phyloP scores from a whole-genome alignment of 2,329 filamentous ascomycete genomes.

The Fusarium beomiforme region DNA sequence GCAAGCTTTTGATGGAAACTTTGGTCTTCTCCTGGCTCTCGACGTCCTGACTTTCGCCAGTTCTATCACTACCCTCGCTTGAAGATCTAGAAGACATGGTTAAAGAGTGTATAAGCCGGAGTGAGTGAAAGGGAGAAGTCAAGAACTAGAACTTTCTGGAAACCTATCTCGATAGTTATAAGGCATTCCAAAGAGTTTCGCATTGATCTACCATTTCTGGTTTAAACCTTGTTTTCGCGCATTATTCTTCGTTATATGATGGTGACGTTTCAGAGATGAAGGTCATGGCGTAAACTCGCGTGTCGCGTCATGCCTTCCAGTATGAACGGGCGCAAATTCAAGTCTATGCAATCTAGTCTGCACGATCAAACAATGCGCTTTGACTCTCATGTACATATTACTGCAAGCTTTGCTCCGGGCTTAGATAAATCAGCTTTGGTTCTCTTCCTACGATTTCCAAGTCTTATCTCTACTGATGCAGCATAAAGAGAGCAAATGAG shows the following conservation, averaged over 20 bases:
- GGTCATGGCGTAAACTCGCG: background rate
- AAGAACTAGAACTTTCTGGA: background rate
- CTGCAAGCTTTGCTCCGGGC: background rate
- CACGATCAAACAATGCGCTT: background rate
- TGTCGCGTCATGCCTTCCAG: background rate
- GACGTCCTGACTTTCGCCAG: background rate
- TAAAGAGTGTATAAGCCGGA: background rate
- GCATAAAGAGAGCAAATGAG: background rate
- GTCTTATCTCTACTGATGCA: too few relatives aligned
- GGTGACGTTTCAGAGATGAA: background rate
- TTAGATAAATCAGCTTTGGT: fast-evolving
- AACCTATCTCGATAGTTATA: background rate
- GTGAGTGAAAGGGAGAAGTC: background rate
- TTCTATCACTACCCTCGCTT: background rate
- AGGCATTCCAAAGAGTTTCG: background rate
- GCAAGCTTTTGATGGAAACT: background rate
- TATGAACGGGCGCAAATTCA: background rate
- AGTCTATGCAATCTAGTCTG: background rate
- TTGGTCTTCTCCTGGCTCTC: background rate
- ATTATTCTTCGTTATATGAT: background rate
- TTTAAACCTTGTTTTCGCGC: background rate
- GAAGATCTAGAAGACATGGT: background rate
- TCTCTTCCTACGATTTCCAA: background rate
- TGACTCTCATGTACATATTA: background rate
- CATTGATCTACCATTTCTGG: background rate